phyloP scores from a whole-genome alignment of 2,329 filamentous ascomycete species.

The Neurospora sp. region DNA sequence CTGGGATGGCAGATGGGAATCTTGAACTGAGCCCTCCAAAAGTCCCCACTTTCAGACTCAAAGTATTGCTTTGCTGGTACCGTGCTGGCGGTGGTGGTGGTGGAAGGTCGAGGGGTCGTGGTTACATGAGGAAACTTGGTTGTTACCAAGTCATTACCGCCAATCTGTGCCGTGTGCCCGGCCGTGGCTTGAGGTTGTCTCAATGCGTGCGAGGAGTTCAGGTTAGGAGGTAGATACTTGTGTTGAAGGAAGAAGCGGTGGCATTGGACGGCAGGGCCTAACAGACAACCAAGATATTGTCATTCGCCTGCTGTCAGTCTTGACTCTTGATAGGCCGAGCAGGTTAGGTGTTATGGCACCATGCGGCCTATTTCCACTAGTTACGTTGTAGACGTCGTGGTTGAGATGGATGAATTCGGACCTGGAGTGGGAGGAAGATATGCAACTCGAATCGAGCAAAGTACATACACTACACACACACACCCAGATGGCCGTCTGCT shows the following conservation, averaged over 20 bases:
- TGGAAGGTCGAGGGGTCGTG: neutral
- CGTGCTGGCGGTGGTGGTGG: neutral
- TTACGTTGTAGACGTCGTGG: neutral
- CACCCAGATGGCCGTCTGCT: neutral
- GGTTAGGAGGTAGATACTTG: neutral
- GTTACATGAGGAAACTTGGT: neutral
- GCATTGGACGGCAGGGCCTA: neutral
- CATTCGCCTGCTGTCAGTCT: neutral
- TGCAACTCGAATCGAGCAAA: neutral
- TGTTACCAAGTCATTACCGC: neutral
- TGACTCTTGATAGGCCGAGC: neutral
- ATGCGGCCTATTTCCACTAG: neutral
- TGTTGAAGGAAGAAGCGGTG: neutral
- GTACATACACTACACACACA: neutral
- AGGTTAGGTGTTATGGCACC: neutral
- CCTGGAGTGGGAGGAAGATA: neutral
- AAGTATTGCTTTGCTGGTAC: neutral
- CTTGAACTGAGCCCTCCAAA: conserved; percentile 6
- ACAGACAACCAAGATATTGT: neutral
- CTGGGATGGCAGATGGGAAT: conserved; percentile 15
- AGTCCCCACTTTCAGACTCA: conserved; percentile 1
- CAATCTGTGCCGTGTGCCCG: neutral
- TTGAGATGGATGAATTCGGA: neutral
- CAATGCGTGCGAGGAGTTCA: neutral
- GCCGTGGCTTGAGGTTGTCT: neutral